A percentile compares a stretch with the other conserved stretches of the same genome.
These are phyloP conservation scores for Leishmania aethiopica DNA, from an alignment of 208 protist genomes.

Conservation along the genomic window DNA sequence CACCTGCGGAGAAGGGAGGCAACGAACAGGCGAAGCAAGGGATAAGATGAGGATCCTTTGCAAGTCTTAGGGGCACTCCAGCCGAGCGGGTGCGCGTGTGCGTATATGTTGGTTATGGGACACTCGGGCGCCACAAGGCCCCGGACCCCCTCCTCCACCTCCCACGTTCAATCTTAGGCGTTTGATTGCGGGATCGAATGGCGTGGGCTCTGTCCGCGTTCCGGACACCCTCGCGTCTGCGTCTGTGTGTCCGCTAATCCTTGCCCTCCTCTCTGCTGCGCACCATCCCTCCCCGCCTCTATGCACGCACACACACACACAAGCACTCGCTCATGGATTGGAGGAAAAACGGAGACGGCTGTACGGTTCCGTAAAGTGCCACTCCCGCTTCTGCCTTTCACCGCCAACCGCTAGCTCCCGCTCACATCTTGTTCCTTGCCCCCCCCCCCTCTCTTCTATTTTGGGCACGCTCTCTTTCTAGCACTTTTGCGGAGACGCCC, in stretches of 20 bases:
- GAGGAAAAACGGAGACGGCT: slow-evolving; percentile 1
- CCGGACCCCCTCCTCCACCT: not conserved
- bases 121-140: not conserved
- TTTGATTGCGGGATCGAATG: not conserved
- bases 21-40: not conserved
- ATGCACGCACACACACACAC: not conserved
- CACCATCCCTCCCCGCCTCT: not conserved
- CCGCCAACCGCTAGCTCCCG: not conserved
- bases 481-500: not conserved
- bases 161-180: not conserved
- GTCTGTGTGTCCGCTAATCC: not conserved
- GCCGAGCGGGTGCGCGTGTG: too few species aligned
- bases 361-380: not conserved
- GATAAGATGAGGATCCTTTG: not conserved
- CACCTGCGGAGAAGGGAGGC: not conserved
- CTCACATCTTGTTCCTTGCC: not conserved
- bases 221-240: not conserved
- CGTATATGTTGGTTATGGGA: not conserved
- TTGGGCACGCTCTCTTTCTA: not conserved
- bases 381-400: not conserved
- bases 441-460: not conserved
- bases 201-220: not conserved
- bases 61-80: not conserved
- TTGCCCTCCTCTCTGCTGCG: not conserved
- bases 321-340: not conserved